Conservation (phyloP, 164 flowering plant genomes). For the Sedum album region DNA sequence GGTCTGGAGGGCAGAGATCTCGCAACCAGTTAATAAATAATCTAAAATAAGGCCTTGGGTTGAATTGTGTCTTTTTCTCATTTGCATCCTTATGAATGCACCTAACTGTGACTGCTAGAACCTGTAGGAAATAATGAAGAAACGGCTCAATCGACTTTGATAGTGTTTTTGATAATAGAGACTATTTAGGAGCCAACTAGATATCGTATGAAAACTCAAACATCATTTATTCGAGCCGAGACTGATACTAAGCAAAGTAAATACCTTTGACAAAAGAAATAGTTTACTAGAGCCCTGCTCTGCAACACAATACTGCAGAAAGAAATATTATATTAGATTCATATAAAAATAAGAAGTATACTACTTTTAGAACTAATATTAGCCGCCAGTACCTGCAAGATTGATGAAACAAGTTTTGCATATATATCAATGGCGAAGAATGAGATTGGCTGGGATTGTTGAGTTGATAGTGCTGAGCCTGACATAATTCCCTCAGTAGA, state of each 20-base stretch:
- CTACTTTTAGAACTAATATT: constrained; percentile 1
- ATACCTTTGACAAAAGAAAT: constrained; percentile 67
- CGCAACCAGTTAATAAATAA: constrained; percentile 77
- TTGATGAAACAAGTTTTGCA: constrained; percentile 64
- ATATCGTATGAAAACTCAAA: neutral
- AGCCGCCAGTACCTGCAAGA: constrained; percentile 51
- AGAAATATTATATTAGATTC: neutral
- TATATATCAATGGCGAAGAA: constrained; percentile 79
- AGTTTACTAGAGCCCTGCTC: constrained; percentile 63
- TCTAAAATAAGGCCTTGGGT: constrained; percentile 92
- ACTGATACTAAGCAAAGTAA: neutral
- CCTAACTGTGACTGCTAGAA: constrained; percentile 66
- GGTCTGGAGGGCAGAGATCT: constrained; percentile 67
- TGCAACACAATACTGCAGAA: constrained; percentile 36
- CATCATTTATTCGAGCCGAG: neutral
- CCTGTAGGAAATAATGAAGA: constrained; percentile 24
- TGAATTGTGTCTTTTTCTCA: constrained; percentile 68
- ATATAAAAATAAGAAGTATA: neutral
- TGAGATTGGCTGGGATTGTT: constrained; percentile 47
- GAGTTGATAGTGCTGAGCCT: constrained; percentile 43
- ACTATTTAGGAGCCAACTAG: neutral
- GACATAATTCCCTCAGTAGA: constrained; percentile 45
- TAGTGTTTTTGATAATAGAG: neutral
- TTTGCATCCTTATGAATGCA: constrained; percentile 80
- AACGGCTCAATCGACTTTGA: neutral